Evolutionary conservation across 75 land plant species (phyloP).

Genomic region (Cunninghamia lanceolata): DNA sequence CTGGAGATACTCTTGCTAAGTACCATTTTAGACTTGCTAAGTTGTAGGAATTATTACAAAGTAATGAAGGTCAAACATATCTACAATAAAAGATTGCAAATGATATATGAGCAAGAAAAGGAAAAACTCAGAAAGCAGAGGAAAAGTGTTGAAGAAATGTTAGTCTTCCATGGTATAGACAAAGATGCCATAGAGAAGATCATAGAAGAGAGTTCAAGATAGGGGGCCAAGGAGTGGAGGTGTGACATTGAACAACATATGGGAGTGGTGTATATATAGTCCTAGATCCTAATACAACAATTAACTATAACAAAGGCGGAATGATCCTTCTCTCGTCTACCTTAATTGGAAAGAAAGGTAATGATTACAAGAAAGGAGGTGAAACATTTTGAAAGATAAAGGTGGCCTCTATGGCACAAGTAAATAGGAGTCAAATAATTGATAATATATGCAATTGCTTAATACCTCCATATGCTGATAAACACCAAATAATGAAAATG

Average conservation of each 20-base stretch:
- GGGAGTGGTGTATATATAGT: conserved; percentile 25
- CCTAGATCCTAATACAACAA: conserved; percentile 15
- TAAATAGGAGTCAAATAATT: no score
- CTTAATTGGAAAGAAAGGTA: conserved; percentile 8
- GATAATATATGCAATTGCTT: no score
- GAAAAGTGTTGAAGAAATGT: neutral
- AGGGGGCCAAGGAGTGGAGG: conserved; percentile 19
- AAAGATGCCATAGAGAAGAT: conserved; percentile 17
- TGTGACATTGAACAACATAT: conserved; percentile 7
- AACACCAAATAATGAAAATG: no score
- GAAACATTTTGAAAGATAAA: no score
- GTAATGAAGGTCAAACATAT: conserved; percentile 14
- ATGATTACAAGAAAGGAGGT: neutral
- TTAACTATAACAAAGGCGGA: neutral
- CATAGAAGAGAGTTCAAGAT: conserved; percentile 24
- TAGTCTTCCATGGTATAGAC: conserved; percentile 23
- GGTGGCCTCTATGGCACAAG: no score
- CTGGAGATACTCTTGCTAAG: conserved; percentile 11
- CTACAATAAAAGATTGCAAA: neutral
- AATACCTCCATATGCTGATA: no score
- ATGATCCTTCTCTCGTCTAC: conserved; percentile 24
- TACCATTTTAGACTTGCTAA: conserved; percentile 20
- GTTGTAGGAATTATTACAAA: neutral
- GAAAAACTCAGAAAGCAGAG: neutral
- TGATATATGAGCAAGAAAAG: neutral